Conservation (phyloP, 345 rosid genomes). For the Noccaea caerulescens region DNA sequence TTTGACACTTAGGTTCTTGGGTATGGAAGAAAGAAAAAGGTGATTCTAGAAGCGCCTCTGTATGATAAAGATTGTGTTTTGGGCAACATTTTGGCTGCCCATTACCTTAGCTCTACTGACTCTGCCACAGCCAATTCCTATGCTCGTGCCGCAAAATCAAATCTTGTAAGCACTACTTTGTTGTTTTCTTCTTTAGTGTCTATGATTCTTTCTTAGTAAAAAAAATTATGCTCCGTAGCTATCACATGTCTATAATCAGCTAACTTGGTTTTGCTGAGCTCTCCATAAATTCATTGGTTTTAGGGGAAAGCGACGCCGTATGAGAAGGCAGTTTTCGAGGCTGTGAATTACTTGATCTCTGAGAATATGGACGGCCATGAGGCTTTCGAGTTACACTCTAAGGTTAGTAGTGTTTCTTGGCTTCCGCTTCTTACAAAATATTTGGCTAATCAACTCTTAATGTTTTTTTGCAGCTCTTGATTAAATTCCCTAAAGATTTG, state of each 20-base stretch:
- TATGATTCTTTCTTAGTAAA: too few species aligned
- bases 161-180: slow-evolving; percentile 48
- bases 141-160: slow-evolving; percentile 61
- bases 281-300: too few species aligned
- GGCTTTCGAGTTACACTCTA: slow-evolving; percentile 61
- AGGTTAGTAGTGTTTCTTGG: slow-evolving; percentile 48
- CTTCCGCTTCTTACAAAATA: neutral
- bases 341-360: slow-evolving; percentile 60
- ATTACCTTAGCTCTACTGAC: slow-evolving; percentile 55
- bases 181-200: neutral
- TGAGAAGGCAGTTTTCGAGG: slow-evolving; percentile 73
- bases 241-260: neutral
- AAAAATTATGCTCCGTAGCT: neutral
- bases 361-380: slow-evolving; percentile 63
- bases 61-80: slow-evolving; percentile 71
- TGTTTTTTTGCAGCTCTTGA: slow-evolving; percentile 54
- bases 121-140: slow-evolving; percentile 47
- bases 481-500: slow-evolving; percentile 64
- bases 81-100: slow-evolving; percentile 79
- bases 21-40: slow-evolving; percentile 64
- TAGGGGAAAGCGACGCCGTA: slow-evolving; percentile 51
- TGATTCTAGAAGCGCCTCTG: slow-evolving; percentile 63
- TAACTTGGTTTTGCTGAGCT: too few species aligned
- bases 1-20: slow-evolving; percentile 54
- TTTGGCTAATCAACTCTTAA: neutral